Evolutionary conservation across 495 filamentous ascomycete species (phyloP), one percentile per base, ranked within the genome.

Genomic region (Talaromyces trachyspermus): DNA sequence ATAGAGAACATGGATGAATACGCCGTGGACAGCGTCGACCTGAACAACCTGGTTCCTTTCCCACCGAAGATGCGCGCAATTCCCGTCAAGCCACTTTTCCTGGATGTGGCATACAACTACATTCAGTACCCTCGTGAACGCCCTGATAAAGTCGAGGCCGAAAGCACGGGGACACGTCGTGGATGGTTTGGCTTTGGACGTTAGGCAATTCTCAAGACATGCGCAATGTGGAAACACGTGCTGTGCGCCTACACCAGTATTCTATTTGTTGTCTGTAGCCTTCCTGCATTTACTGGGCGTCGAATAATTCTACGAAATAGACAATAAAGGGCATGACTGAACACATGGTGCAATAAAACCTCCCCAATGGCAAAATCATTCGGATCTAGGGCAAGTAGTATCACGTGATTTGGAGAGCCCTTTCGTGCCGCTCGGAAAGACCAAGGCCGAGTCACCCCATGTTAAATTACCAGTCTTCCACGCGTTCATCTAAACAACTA

Each of bases 91-190:
- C 94, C 92, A 12, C 63, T 99, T 12, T 97, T 96, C 73, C 77
- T 97, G 37, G 92, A 99, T 61, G 86, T 95, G 10, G 92, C 92
- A 12, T 97, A 88, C 85, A 99, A 97, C 62, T 99, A 95, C 60
- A 88, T 99, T 50, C 83, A 89, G 17, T 99, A 99, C 62, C 90
- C 92, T 2, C 86, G 84, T 3, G 57, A 58, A 24, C 51, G 49
- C 2, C 52, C 53, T 15, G 46, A 65, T 5, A 65, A 78, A 46
- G 72, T 76, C 50, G 69, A 78, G 49, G 75, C 80, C 59, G 78
- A 79, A 39, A 75, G 78, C 53, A 75, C 80, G 59, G 78, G 79
- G 37, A 75, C 77, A 52, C 85, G 80, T 66, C 84, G 77, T 55
- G 85, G 89, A 12, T 95, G 89, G 89, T 94, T 94, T 69, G 83